These are phyloP conservation scores for Teunomyces pallodes DNA, from an alignment of 805 yeast genomes.

Conservation along the genomic window DNA sequence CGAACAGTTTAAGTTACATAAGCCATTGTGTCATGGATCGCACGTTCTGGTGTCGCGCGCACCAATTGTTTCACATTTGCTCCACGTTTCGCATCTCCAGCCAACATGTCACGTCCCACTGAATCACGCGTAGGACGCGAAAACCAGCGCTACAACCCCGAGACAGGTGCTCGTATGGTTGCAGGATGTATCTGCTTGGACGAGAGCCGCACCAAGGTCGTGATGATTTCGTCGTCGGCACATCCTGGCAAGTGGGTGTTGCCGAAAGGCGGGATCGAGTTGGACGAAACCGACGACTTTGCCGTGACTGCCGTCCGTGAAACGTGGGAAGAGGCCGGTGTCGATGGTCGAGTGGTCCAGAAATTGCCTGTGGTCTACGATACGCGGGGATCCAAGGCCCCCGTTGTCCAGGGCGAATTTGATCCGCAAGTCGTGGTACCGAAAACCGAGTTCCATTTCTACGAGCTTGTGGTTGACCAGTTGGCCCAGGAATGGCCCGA, in stretches of 20 bases:
- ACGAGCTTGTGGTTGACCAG: conserved; percentile 63
- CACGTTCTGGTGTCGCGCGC: too few species aligned
- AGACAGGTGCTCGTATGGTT: conserved; percentile 77
- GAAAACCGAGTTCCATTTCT: conserved; percentile 84
- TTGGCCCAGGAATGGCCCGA: conserved; percentile 79
- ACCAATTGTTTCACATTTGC: not conserved
- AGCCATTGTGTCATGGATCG: too few species aligned
- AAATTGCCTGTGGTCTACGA: conserved; percentile 70
- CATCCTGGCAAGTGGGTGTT: conserved; percentile 75
- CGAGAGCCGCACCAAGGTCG: conserved; percentile 53
- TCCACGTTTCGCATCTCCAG: not conserved
- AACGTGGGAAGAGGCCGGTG: conserved; percentile 98
- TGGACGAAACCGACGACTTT: conserved; percentile 61
- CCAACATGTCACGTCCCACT: conserved; percentile 1
- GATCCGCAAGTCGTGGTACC: conserved; percentile 51
- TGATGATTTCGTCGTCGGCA: conserved; percentile 75
- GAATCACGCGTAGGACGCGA: conserved; percentile 51
- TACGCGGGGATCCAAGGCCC: conserved; percentile 38
- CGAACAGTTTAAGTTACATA: too few species aligned
- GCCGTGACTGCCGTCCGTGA: conserved; percentile 71
- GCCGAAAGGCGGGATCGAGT: conserved; percentile 95
- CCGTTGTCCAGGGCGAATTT: conserved; percentile 31
- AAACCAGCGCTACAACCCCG: conserved; percentile 56
- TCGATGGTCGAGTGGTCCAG: conserved; percentile 57
- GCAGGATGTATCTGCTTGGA: conserved; percentile 88